phyloP scores from a whole-genome alignment of 208 protist species.

The Trypanosoma scelopori region DNA sequence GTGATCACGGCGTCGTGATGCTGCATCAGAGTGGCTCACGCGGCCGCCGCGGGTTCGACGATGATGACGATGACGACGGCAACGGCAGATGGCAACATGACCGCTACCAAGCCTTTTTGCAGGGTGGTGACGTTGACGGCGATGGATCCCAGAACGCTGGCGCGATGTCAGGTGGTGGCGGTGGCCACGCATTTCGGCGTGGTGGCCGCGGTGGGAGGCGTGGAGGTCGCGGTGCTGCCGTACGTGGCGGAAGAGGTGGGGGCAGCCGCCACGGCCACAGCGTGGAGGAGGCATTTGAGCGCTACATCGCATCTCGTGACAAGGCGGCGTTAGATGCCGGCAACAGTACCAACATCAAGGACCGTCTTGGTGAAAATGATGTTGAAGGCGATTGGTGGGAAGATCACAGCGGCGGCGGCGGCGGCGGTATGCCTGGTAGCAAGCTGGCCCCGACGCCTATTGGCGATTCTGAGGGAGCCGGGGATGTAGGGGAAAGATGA shows the following conservation, averaged over 20 bases:
- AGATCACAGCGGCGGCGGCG: not conserved
- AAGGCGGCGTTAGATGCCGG: not conserved
- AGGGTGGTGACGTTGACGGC: slow-evolving; percentile 58
- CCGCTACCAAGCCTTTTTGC: slow-evolving; percentile 60
- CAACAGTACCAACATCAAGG: not conserved
- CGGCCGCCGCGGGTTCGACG: slow-evolving; percentile 37
- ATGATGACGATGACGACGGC: slow-evolving; percentile 15
- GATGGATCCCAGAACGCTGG: not conserved
- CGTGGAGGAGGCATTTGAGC: slow-evolving; percentile 46
- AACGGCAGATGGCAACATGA: slow-evolving; percentile 68
- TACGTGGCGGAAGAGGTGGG: slow-evolving; percentile 12
- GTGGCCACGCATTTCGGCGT: slow-evolving; percentile 18
- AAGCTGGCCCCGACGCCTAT: not conserved
- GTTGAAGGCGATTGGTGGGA: not conserved
- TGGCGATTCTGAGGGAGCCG: not conserved
- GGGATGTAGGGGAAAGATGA: slow-evolving; percentile 2
- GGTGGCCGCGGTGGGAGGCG: slow-evolving; percentile 16
- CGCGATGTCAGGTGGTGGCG: slow-evolving; percentile 35
- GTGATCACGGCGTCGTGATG: slow-evolving; percentile 84
- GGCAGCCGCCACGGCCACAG: slow-evolving; percentile 25
- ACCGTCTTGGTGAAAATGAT: not conserved
- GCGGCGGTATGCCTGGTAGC: not conserved
- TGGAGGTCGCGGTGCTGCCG: slow-evolving; percentile 27
- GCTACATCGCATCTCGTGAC: slow-evolving; percentile 38
- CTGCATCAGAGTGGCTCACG: slow-evolving; percentile 36